Evolutionary conservation across 768 basidiomycete genomes (phyloP).

Genomic region (Termitomyces sp.): DNA sequence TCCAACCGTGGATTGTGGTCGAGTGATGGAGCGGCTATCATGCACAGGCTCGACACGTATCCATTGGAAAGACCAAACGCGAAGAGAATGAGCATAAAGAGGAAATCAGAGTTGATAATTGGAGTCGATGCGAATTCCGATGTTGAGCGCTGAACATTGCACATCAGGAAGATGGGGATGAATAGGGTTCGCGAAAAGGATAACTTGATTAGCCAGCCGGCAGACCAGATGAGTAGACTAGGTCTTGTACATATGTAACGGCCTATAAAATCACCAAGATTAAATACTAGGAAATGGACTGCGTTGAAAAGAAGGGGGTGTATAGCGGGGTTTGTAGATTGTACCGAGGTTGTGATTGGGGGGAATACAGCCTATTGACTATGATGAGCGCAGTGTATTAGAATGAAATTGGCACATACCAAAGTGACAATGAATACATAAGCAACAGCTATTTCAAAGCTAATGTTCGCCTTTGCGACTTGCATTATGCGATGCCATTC

Average conservation of each 20-base stretch:
- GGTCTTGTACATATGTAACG: constrained; percentile 67
- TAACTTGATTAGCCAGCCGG: constrained; percentile 51
- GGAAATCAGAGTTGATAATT: constrained; percentile 68
- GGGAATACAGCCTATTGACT: constrained; percentile 73
- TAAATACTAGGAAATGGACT: constrained; percentile 74
- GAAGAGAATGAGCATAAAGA: constrained; percentile 72
- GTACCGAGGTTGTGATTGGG: constrained; percentile 75
- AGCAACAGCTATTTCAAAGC: constrained; percentile 67
- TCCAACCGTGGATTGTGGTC: constrained; percentile 73
- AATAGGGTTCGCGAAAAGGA: constrained; percentile 74
- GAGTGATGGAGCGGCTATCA: constrained; percentile 81
- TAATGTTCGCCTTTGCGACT: constrained; percentile 57
- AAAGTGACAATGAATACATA: constrained; percentile 79
- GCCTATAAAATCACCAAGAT: constrained; percentile 65
- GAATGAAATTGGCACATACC: constrained; percentile 36
- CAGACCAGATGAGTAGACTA: constrained; percentile 61
- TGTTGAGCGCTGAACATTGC: constrained; percentile 64
- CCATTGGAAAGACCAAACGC: constrained; percentile 80
- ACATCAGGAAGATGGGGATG: constrained; percentile 83
- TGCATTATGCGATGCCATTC: constrained; percentile 40
- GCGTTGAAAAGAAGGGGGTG: constrained; percentile 84
- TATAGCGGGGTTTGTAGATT: constrained; percentile 53
- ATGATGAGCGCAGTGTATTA: not conserved
- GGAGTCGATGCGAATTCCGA: constrained; percentile 27
- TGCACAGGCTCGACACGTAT: constrained; percentile 69